phyloP scores from a whole-genome alignment of 805 yeast species.

The Cyberlindnera petersonii region DNA sequence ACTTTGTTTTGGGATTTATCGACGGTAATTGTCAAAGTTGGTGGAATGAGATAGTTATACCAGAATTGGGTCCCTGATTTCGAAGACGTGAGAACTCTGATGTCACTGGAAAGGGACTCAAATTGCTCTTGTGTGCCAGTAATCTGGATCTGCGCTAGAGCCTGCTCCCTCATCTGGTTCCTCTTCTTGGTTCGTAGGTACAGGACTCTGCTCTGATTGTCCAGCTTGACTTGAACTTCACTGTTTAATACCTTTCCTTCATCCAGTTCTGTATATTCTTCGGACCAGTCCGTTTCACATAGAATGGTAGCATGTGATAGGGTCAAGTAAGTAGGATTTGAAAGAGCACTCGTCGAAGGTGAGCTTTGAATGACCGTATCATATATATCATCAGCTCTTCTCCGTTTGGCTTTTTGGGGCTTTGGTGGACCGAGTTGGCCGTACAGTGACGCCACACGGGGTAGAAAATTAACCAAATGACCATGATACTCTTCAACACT shows the following conservation, averaged over 20 bases:
- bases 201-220: background rate
- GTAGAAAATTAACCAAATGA: background rate
- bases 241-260: slow-evolving; percentile 1
- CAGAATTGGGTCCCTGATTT: background rate
- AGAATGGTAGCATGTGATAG: slow-evolving; percentile 4
- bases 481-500: too few species aligned
- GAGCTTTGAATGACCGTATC: background rate
- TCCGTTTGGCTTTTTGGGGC: slow-evolving; percentile 3
- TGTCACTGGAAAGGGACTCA: background rate
- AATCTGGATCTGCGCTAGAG: slow-evolving; percentile 2
- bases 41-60: slow-evolving; percentile 2
- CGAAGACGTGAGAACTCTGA: background rate
- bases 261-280: background rate
- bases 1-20: background rate
- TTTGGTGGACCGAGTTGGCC: slow-evolving; percentile 2
- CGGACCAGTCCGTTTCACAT: slow-evolving; percentile 1
- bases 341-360: background rate
- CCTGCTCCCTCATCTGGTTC: slow-evolving; percentile 11
- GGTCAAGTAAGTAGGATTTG: slow-evolving; percentile 5
- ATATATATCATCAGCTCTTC: background rate
- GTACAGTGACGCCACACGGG: background rate
- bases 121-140: background rate
- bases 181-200: slow-evolving; percentile 13
- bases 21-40: slow-evolving; percentile 3
- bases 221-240: slow-evolving; percentile 7